A percentile compares a stretch with the other conserved stretches of the same genome.
phyloP scores from a whole-genome alignment of 768 basidiomycete genomes.

The Xerocomellus dryophilus region DNA sequence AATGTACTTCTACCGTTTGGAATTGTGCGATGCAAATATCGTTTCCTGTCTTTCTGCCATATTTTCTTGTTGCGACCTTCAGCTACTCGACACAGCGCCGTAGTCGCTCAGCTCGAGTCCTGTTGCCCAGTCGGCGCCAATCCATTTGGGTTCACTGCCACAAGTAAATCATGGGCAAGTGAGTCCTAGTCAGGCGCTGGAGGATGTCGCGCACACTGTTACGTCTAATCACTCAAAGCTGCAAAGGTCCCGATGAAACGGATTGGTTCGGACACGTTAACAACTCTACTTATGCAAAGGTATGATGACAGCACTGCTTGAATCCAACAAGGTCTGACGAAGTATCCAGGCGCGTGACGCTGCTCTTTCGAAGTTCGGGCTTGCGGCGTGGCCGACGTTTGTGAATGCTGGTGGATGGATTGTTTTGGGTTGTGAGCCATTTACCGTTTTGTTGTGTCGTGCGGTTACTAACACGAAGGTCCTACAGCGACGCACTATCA shows the following conservation, averaged over 20 bases:
- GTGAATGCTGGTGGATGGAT: conserved; percentile 10
- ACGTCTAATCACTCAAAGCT: background rate
- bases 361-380: conserved; percentile 8
- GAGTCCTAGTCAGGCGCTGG: conserved; percentile 1
- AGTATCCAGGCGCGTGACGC: conserved; percentile 12
- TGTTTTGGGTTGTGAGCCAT: conserved; percentile 2
- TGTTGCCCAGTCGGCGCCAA: conserved; percentile 14
- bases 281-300: conserved; percentile 17
- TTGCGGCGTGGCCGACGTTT: conserved; percentile 13
- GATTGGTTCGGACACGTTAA: conserved; percentile 19
- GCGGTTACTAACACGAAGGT: background rate
- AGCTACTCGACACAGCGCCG: conserved; percentile 6
- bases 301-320: background rate
- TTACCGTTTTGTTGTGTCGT: background rate
- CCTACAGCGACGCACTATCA: conserved; percentile 11
- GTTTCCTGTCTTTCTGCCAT: conserved; percentile 4
- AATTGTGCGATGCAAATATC: conserved; percentile 12
- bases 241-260: conserved; percentile 16
- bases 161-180: conserved; percentile 14
- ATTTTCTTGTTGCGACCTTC: conserved; percentile 6
- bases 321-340: background rate
- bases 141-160: conserved; percentile 13
- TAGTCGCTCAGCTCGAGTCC: conserved; percentile 13
- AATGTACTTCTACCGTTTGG: conserved; percentile 11
- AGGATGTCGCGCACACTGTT: background rate